Evolutionary conservation across 805 yeast genomes (phyloP).

Genomic region (Pichia exigua): DNA sequence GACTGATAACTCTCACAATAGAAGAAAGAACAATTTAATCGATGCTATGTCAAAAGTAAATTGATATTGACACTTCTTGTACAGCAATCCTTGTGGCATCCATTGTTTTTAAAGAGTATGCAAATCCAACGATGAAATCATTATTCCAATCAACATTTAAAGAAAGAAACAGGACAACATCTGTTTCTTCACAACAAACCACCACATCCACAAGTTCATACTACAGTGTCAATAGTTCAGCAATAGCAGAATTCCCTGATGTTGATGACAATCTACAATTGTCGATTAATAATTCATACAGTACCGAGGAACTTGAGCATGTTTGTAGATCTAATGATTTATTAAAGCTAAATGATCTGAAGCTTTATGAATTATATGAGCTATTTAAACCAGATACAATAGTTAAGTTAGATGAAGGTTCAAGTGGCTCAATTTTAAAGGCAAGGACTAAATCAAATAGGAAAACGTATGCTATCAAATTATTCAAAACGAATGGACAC

Average conservation of each 20-base stretch:
- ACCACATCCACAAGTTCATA: background rate
- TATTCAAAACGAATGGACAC: slow-evolving; percentile 4
- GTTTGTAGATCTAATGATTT: background rate
- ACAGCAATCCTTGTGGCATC: too few species aligned
- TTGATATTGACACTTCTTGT: too few species aligned
- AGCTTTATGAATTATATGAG: slow-evolving; percentile 7
- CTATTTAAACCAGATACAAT: slow-evolving; percentile 10
- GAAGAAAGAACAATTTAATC: background rate
- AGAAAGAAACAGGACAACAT: background rate
- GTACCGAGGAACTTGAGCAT: background rate
- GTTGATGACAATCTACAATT: background rate
- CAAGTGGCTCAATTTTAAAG: slow-evolving; percentile 25
- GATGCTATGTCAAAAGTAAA: background rate
- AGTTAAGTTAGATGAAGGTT: slow-evolving; percentile 22
- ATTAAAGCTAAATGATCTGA: background rate
- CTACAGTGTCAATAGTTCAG: background rate
- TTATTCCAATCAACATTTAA: background rate
- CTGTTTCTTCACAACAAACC: background rate
- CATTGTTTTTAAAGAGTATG: too few species aligned
- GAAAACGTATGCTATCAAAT: slow-evolving; percentile 6
- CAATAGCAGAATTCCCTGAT: background rate
- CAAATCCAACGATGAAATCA: background rate
- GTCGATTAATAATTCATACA: background rate
- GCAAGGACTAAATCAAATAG: slow-evolving; percentile 8
- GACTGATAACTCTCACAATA: background rate